phyloP scores from a whole-genome alignment of 805 yeast genomes.

The Teunomyces aglyptinius region DNA sequence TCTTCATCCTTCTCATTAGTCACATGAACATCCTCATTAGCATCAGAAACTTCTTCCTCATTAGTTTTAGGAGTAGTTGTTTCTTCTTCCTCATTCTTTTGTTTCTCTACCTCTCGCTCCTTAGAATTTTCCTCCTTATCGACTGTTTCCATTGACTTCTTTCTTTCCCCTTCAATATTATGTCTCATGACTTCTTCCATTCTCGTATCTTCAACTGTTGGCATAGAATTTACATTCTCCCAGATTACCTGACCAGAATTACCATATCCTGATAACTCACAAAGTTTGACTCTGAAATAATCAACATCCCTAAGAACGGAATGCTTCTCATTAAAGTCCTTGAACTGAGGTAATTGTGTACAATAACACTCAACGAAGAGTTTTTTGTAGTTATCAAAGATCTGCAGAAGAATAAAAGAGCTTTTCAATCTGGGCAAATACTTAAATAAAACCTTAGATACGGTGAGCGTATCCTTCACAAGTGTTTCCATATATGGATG shows the following conservation, averaged over 20 bases:
- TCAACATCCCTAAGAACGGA: conserved; percentile 58
- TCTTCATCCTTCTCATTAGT: too few relatives aligned
- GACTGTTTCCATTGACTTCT: conserved; percentile 1
- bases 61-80: background rate
- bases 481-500: conserved; percentile 64
- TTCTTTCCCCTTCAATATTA: conserved; percentile 28
- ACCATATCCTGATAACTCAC: conserved; percentile 58
- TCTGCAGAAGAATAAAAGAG: conserved; percentile 43
- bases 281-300: conserved; percentile 60
- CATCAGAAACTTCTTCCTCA: too few relatives aligned
- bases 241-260: conserved; percentile 61
- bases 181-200: conserved; percentile 48
- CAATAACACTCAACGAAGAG: conserved; percentile 51
- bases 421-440: conserved; percentile 54
- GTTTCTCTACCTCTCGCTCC: background rate
- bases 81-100: background rate
- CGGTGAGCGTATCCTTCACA: conserved; percentile 65
- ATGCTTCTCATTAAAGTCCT: conserved; percentile 53
- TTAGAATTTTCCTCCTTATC: background rate
- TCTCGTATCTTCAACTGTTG: conserved; percentile 47
- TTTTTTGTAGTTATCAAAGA: conserved; percentile 59
- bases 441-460: conserved; percentile 56
- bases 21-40: background rate
- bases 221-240: conserved; percentile 55
- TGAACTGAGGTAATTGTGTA: conserved; percentile 44